Evolutionary conservation across 768 basidiomycete species (phyloP), one percentile per base, ranked within the genome.

Genomic region (Leccinum broughii): DNA sequence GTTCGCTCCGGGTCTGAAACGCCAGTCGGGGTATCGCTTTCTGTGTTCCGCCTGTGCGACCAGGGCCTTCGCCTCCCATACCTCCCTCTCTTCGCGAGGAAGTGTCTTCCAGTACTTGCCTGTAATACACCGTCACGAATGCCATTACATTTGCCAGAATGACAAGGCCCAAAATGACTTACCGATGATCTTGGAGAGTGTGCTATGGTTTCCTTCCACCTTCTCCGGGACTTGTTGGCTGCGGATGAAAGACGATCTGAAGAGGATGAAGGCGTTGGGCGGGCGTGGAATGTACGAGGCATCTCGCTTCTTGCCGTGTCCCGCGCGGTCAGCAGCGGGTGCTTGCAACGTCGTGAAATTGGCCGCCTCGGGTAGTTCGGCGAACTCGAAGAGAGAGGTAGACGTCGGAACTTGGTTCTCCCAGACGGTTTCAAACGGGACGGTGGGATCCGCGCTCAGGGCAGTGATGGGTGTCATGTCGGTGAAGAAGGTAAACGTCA

Each of bases 181-280:
- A 87, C 90, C 90, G 60, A 92, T 89, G 66, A 92, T 91, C 78
- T 92, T 92, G 62, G 88, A 90, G 54, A 92, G 79, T 7, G 84
- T 87, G 68, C 87, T 87, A 64, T 90, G 89, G 65, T 90, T 92
- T 1, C 89, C 89, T 67, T 92, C 90, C 56, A 90, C 89, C 71
- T 85, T 84, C 39, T 84, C 87, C 2, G 90, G 86, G 54, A 91
- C 85, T 65, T 86, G 85, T 71, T 89, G 83, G 66, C 84, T 85
- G 34, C 82, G 80, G 72, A 92, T 89, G 75, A 92, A 91, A 32
- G 84, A 85, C 24, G 88, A 88, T 65, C 90, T 84, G 74, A 91
- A 92, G 72, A 92, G 86, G 66, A 92, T 92, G 76, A 92, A 92
- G 60, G 90, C 90, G 75, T 91, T 92, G 26, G 90, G 90, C 7